Base-by-base conservation (phyloP, 2,329 filamentous ascomycete species). In the Alternaria conjuncta region DNA sequence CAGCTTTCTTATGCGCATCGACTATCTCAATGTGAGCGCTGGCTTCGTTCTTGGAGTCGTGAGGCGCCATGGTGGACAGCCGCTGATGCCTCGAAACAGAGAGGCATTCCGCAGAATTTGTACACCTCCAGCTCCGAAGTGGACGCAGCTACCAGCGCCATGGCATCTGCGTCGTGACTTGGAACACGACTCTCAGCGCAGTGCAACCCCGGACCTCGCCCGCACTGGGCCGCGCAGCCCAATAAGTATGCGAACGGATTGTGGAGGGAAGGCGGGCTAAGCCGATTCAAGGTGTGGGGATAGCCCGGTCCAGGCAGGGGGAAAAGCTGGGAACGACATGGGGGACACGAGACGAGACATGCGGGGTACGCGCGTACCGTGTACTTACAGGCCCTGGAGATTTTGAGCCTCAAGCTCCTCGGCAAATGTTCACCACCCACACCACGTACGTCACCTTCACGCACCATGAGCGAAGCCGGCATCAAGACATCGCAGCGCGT, bases 401-500 rank as follows among this genome's bases (percentile, higher is more conserved):
- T 56, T 57, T 61, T 61, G 36, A 61, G 60, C 60, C 60, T 61
- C 60, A 58, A 28, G 51, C 44, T 56, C 57, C 43, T 23, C 30
- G 30, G 57, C 43, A 49, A 56, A 56, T 60, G 28, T 28, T 28
- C 45, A 28, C 28, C 49, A 36, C 26, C 57, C 25, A 18, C 49
- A 45, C 32, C 18, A 41, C 30, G 36, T 28, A 30, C 21, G 18
- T 15, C 36, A 41, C 45, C 21, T 23, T 8, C 36, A 41, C 45
- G 41, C 28, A 20, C 18, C 32, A 65, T 65, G 63, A 61, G 57
- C 13, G 59, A 61, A 18, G 18, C 53, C 25, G 55, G 55, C 28
- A 66, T 63, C 63, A 66, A 66, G 49, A 63, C 56, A 15, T 63
- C 56, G 28, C 63, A 66, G 43, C 60, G 63, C 32, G 56, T 66